phyloP scores from a whole-genome alignment of 768 basidiomycete genomes.

The Boletus tomentosulus region DNA sequence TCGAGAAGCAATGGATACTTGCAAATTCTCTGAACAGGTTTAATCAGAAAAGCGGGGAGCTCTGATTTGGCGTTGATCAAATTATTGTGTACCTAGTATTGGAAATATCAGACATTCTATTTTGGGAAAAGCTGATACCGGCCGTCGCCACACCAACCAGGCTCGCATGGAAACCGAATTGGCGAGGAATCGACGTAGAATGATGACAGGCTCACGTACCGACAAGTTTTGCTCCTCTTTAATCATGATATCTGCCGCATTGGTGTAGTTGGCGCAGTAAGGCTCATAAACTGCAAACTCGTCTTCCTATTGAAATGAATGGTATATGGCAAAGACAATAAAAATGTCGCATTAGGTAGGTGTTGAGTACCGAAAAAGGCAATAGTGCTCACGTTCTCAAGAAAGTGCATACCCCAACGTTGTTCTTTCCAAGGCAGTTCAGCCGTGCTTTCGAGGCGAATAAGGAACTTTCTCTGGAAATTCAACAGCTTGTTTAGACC shows the following conservation, averaged over 20 bases:
- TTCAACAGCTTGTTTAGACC: conserved; percentile 93
- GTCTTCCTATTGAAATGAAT: conserved; percentile 68
- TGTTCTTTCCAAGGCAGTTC: conserved; percentile 81
- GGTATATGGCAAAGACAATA: conserved; percentile 36
- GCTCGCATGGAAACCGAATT: conserved; percentile 13
- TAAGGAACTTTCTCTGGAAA: conserved; percentile 92
- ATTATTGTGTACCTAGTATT: conserved; percentile 64
- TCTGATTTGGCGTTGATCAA: conserved; percentile 90
- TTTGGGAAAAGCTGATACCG: conserved; percentile 10
- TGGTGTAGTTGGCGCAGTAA: conserved; percentile 93
- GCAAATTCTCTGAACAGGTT: conserved; percentile 97
- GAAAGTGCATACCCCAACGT: conserved; percentile 82
- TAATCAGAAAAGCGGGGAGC: conserved; percentile 94
- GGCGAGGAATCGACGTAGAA: conserved; percentile 4
- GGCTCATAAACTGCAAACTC: conserved; percentile 96
- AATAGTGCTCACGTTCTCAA: conserved; percentile 62
- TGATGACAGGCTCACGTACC: conserved; percentile 47
- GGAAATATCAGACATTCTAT: conserved; percentile 18
- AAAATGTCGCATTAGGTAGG: conserved; percentile 38
- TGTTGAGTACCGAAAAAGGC: conserved; percentile 8
- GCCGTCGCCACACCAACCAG: conserved; percentile 26
- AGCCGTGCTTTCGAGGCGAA: conserved; percentile 81
- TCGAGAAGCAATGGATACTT: conserved; percentile 96
- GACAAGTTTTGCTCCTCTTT: conserved; percentile 81
- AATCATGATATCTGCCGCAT: conserved; percentile 80